Evolutionary conservation across 2,329 filamentous ascomycete species (phyloP).

Genomic region (Rachicladosporium sp.): DNA sequence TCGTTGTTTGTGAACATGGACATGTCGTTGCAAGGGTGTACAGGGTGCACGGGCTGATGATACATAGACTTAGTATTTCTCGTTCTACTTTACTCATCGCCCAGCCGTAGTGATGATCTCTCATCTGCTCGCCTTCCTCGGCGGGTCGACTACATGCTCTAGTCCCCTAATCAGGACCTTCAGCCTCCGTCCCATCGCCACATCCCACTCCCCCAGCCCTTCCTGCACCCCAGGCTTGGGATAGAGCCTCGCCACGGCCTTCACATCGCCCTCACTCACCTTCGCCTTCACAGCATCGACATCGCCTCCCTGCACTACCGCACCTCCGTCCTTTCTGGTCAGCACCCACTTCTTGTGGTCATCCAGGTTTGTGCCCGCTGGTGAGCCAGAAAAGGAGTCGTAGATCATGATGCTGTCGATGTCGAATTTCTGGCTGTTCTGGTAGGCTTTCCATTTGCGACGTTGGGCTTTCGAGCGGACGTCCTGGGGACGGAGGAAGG

Average conservation of each 20-base stretch:
- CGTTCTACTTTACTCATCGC: too few relatives aligned
- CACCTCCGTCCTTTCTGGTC: not conserved
- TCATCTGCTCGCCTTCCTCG: not conserved
- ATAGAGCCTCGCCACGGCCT: slow-evolving; percentile 2
- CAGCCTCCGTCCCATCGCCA: not conserved
- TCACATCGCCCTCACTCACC: slow-evolving; percentile 4
- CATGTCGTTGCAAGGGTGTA: too few relatives aligned
- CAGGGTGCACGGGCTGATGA: too few relatives aligned
- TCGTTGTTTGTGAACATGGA: too few relatives aligned
- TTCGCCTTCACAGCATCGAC: not conserved
- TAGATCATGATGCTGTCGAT: slow-evolving; percentile 6
- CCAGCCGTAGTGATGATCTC: too few relatives aligned
- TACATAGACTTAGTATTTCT: too few relatives aligned
- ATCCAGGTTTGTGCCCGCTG: not conserved
- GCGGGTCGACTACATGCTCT: not conserved
- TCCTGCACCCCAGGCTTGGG: not conserved
- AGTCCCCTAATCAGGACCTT: slow-evolving; percentile 1
- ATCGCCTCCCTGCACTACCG: slow-evolving; percentile 4
- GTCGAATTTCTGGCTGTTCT: slow-evolving; percentile 1
- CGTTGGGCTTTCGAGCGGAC: not conserved
- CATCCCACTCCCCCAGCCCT: not conserved
- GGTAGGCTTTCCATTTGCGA: not conserved
- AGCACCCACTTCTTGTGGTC: slow-evolving; percentile 3
- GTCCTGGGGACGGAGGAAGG: slow-evolving; percentile 1
- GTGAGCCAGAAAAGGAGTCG: not conserved